phyloP scores from a whole-genome alignment of 306 rosid genomes.

The Cotoneaster glaucophyllus region DNA sequence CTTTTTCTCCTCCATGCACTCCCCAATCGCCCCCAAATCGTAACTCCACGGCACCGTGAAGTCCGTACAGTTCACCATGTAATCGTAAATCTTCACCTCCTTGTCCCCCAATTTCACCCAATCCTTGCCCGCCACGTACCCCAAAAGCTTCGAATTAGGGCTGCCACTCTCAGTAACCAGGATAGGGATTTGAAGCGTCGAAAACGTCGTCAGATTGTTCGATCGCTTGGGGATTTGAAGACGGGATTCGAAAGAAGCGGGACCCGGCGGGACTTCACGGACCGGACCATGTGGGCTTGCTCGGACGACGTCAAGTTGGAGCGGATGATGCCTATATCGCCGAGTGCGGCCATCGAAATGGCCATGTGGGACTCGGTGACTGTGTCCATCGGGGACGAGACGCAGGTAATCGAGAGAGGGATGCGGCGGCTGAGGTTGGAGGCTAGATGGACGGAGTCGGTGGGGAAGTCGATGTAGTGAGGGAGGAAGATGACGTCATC shows the following conservation, averaged over 20 bases:
- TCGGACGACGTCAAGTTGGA: conserved; percentile 38
- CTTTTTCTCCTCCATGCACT: conserved; percentile 30
- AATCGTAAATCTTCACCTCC: conserved; percentile 34
- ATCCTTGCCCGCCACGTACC: conserved; percentile 44
- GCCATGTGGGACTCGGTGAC: conserved; percentile 80
- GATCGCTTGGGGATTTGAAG: conserved; percentile 38
- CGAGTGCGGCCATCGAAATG: conserved; percentile 69
- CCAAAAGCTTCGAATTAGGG: conserved; percentile 39
- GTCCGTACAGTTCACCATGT: conserved; percentile 34
- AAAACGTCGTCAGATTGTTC: conserved; percentile 39
- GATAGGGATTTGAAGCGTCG: conserved; percentile 31
- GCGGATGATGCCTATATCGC: conserved; percentile 65
- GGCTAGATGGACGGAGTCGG: conserved; percentile 54
- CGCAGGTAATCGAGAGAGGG: conserved; percentile 54
- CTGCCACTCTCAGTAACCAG: conserved; percentile 57
- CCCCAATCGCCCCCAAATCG: conserved; percentile 33
- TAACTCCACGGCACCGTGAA: conserved; percentile 39
- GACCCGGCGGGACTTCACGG: conserved; percentile 70
- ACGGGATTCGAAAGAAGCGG: conserved; percentile 56
- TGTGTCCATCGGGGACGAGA: conserved; percentile 97
- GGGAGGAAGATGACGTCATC: conserved; percentile 92
- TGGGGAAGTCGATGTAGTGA: conserved; percentile 80
- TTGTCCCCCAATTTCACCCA: conserved; percentile 38
- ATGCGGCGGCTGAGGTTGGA: conserved; percentile 56
- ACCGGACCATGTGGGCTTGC: conserved; percentile 51